phyloP scores from a whole-genome alignment of 2,329 filamentous ascomycete genomes.

The Diaporthe velutina region DNA sequence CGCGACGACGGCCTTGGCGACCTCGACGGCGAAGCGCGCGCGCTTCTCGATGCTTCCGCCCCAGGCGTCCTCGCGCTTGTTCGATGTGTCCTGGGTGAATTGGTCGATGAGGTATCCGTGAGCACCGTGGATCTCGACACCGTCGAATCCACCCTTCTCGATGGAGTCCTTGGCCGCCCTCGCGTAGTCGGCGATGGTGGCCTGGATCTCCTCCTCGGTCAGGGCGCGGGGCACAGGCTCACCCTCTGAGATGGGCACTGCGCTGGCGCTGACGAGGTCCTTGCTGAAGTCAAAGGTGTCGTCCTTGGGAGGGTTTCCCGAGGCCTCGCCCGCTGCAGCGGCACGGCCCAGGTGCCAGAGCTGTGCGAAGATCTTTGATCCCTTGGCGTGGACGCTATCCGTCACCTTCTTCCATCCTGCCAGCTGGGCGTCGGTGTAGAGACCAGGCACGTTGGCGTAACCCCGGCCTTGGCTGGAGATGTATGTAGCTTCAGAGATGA shows the following conservation, averaged over 20 bases:
- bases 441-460: slow-evolving; percentile 65
- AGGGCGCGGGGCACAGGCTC: slow-evolving; percentile 70
- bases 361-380: slow-evolving; percentile 72
- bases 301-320: slow-evolving; percentile 55
- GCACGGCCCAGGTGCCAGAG: slow-evolving; percentile 74
- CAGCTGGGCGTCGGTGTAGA: slow-evolving; percentile 69
- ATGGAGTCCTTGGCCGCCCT: slow-evolving; percentile 68
- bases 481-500: slow-evolving; percentile 70
- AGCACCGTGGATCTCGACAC: slow-evolving; percentile 70
- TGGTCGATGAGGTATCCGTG: slow-evolving; percentile 76
- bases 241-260: slow-evolving; percentile 61
- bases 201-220: slow-evolving; percentile 74
- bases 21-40: slow-evolving; percentile 63
- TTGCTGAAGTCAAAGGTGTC: slow-evolving; percentile 35
- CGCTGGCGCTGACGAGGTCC: slow-evolving; percentile 58
- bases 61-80: slow-evolving; percentile 66
- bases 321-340: slow-evolving; percentile 51
- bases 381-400: slow-evolving; percentile 73
- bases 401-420: slow-evolving; percentile 71
- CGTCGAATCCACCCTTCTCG: slow-evolving; percentile 73
- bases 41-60: slow-evolving; percentile 68
- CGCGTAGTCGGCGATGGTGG: slow-evolving; percentile 72
- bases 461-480: slow-evolving; percentile 63
- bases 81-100: slow-evolving; percentile 67
- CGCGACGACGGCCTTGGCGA: slow-evolving; percentile 56